These are phyloP conservation scores for Diutina scorzettiae DNA, from an alignment of 1,139 yeast genomes.

Conservation along the genomic window DNA sequence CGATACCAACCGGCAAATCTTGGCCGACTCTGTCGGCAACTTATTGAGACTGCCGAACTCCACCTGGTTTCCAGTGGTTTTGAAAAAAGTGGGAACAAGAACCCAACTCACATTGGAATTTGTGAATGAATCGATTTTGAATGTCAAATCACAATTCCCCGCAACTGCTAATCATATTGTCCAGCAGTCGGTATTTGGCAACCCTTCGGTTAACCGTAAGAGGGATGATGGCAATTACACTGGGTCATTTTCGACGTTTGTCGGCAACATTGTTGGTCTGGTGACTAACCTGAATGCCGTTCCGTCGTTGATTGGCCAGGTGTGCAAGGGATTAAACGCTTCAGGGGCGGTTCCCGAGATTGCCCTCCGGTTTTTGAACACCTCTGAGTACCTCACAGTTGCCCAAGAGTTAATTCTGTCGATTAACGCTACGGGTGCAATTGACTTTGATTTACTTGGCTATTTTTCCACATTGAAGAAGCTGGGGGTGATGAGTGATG, in stretches of 20 bases:
- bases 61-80: slow-evolving; percentile 6
- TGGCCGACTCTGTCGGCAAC: slow-evolving; percentile 10
- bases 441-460: slow-evolving; percentile 11
- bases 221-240: slow-evolving; percentile 11
- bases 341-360: slow-evolving; percentile 22
- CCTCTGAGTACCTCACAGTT: slow-evolving; percentile 14
- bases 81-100: slow-evolving; percentile 12
- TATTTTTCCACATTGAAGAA: slow-evolving; percentile 18
- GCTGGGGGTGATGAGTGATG: slow-evolving; percentile 14
- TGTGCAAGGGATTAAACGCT: slow-evolving; percentile 22
- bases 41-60: slow-evolving; percentile 7
- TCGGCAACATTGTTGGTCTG: slow-evolving; percentile 21
- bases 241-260: slow-evolving; percentile 25
- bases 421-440: slow-evolving; percentile 24
- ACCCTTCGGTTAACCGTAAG: background rate
- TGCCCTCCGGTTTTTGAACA: slow-evolving; percentile 14
- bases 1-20: slow-evolving; percentile 1
- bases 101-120: slow-evolving; percentile 16
- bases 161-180: slow-evolving; percentile 7
- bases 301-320: slow-evolving; percentile 14
- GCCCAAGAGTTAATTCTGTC: slow-evolving; percentile 15
- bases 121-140: slow-evolving; percentile 8
- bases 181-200: slow-evolving; percentile 10
- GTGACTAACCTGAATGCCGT: slow-evolving; percentile 18
- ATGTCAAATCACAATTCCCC: background rate